Base-by-base conservation (phyloP, 257 asterid genomes). In the Solanum okadae region DNA sequence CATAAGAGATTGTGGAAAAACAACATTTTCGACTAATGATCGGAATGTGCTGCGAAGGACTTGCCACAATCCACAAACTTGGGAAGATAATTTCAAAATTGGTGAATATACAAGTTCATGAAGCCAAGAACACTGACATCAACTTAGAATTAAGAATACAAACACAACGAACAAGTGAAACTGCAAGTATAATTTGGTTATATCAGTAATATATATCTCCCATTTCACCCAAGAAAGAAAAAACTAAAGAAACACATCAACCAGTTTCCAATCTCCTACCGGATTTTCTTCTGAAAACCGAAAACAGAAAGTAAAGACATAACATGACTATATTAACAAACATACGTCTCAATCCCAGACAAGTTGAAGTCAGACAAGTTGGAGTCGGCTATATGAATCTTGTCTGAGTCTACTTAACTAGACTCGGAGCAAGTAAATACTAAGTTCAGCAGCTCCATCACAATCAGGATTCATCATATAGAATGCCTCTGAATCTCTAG, bases 381-480 rank as follows among this genome's bases (percentile, higher is more conserved):
- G 35, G 23, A 29, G 84, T 40, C 1, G n/a, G 10, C 27, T 81
- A 81, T 10, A 81, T 27, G 67, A 44, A 79, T 44, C 67, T 0
- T 15, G 23, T 77, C 35, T 38, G n/a, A 25, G 63, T 42, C 25
- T 73, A 35, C 82, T 35, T 75, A 37, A 59, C 83, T 76, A 92
- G 25, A 92, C 89, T 92, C 94, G 92, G 85, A 93, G 91, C 88
- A 93, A 86, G 88, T 93, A 93, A 88, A 93, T 90, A 46, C 95
- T 92, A 65, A 93, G 95, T 85, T 92, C 96, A 86, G 96, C 93
- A 46, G 93, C 93, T 25, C 94, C 93, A 87, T 91, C 88, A 73
- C 89, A 84, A 86, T 93, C 96, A 78, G 96, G 96, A 34, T 93
- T 92, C 92, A 93, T 90, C 96, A 93, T 93, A 42, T 93, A 93